Evolutionary conservation across 1,284 basidiomycete species (phyloP), one percentile per base, ranked within the genome.

Genomic region (Ganoderma lingzhi): DNA sequence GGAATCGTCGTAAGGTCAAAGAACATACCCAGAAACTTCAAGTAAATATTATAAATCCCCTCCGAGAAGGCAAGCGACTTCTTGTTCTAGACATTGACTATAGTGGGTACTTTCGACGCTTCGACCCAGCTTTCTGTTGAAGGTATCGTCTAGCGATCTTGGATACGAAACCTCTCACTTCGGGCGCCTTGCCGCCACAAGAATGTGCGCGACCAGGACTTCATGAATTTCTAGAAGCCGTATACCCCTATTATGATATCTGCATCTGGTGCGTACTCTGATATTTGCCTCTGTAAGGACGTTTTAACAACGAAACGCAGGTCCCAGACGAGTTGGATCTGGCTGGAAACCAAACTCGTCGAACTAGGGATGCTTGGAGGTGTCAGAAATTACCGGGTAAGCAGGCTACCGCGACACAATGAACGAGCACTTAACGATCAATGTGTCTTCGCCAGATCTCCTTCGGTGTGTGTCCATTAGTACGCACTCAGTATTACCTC

Each of bases 81-180:
- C 85, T 96, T 35, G 95, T 96, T 0, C 84, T 96, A 4, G 96
- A 97, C 79, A 89, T 97, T 62, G 96, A 97, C 80, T 96, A 96
- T 75, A 96, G 93, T 92, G 67, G 69, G 85, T 69, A 39, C 10
- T n/a, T 14, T 35, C 10, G 14, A 73, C 44, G 53, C 39, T n/a
- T 44, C 28, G 66, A 9, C 10, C 44, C 53, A 32, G 17, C 39
- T n/a, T 28, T 37, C 39, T 28, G n/a, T 63, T 65, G 17, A 65
- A 53, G 17, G n/a, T n/a, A n/a, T 28, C 32, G 30, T 44, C 4
- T 58, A 78, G 94, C 95, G 19, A 93, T 96, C 51, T 81, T 95
- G 74, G 94, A 96, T 79, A 94, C 93, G 14, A 94, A 93, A 74
- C 93, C 93, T 2, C 81, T 95, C 32, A 90, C 93, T 15, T 89